Evolutionary conservation across 768 basidiomycete species (phyloP).

Genomic region (Lactarius deliciosus): DNA sequence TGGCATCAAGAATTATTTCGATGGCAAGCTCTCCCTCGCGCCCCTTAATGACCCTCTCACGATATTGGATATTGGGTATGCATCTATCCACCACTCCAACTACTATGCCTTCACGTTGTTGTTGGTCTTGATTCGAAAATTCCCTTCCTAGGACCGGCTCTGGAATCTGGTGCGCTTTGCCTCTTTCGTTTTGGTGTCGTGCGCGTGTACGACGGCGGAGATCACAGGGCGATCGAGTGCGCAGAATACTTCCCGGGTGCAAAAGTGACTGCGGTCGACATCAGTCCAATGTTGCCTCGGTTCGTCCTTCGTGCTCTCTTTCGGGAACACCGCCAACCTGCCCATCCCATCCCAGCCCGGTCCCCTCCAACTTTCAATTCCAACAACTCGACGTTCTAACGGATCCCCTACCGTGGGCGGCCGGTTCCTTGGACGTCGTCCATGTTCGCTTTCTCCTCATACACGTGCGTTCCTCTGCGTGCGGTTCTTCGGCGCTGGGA

Average conservation of each 20-base stretch:
- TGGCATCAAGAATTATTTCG: slow-evolving; percentile 30
- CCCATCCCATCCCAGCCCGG: slow-evolving; percentile 18
- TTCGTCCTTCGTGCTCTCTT: neutral
- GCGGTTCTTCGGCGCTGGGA: neutral
- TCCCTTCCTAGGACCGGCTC: slow-evolving; percentile 15
- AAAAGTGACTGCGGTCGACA: slow-evolving; percentile 31
- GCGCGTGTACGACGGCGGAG: neutral
- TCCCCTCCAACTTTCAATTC: slow-evolving; percentile 32
- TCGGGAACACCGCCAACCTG: neutral
- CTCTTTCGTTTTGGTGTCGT: neutral
- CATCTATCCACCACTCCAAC: slow-evolving; percentile 11
- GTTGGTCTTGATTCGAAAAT: neutral
- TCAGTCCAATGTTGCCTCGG: slow-evolving; percentile 29
- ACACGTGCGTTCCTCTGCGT: slow-evolving; percentile 26
- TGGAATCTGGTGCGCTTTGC: slow-evolving; percentile 16
- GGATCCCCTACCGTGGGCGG: slow-evolving; percentile 29
- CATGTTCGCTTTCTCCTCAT: slow-evolving; percentile 32
- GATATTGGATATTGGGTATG: slow-evolving; percentile 34
- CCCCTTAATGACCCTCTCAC: slow-evolving; percentile 29
- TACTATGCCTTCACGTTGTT: neutral
- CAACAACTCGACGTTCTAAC: slow-evolving; percentile 30
- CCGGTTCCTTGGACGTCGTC: slow-evolving; percentile 31
- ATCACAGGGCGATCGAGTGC: slow-evolving; percentile 32
- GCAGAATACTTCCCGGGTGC: slow-evolving; percentile 26
- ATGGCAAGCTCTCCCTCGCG: slow-evolving; percentile 25